Evolutionary conservation across 257 asterid species (phyloP).

Genomic region (Capsicum pubescens): DNA sequence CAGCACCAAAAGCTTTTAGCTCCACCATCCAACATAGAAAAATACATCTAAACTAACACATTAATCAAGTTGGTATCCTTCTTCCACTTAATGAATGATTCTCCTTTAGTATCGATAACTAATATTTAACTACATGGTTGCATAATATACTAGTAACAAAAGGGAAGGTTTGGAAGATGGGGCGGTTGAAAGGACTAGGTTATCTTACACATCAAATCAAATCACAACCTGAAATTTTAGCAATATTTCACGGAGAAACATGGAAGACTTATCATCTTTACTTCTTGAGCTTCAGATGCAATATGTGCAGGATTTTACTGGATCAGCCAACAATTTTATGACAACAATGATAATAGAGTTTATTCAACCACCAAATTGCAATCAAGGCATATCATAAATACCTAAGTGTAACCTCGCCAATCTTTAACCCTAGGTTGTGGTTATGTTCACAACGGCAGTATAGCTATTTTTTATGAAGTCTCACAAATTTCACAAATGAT

Average conservation of each 20-base stretch:
- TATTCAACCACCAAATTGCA: neutral
- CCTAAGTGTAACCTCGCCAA: slow-evolving; percentile 1
- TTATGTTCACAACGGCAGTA: slow-evolving; percentile 1
- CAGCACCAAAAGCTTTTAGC: slow-evolving; percentile 5
- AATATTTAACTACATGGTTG: slow-evolving; percentile 15
- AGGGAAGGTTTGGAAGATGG: neutral
- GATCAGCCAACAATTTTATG: neutral
- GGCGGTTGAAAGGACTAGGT: neutral
- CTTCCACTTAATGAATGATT: neutral
- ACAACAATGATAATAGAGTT: neutral
- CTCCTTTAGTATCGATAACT: neutral
- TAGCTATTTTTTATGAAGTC: neutral
- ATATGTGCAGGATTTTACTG: neutral
- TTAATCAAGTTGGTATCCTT: slow-evolving; percentile 9
- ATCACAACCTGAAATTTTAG: slow-evolving; percentile 13
- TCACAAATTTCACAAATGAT: neutral
- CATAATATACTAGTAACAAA: neutral
- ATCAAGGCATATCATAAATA: slow-evolving; percentile 3
- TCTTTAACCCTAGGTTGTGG: slow-evolving; percentile 3
- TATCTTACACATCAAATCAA: neutral
- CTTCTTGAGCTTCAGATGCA: slow-evolving; percentile 5
- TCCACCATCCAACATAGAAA: neutral
- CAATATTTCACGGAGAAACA: neutral
- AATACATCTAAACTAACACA: neutral
- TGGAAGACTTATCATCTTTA: neutral